Evolutionary conservation across 2,329 filamentous ascomycete species (phyloP).

Genomic region (Teratosphaeria viscida): DNA sequence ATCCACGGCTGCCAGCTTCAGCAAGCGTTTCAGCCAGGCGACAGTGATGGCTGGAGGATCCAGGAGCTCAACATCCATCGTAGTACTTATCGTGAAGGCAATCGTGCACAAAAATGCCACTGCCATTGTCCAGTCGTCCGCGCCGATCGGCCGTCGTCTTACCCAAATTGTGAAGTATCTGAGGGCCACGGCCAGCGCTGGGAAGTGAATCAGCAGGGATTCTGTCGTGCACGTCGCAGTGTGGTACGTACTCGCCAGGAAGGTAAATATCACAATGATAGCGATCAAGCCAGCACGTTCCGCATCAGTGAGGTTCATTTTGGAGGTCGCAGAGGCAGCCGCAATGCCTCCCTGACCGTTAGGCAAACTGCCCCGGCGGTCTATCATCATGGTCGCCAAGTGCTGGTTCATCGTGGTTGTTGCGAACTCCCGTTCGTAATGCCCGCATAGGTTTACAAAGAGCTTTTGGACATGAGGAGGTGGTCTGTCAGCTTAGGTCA

Average conservation of each 20-base stretch:
- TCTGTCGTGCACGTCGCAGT: too few relatives aligned
- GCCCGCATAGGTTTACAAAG: background rate
- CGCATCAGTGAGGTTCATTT: background rate
- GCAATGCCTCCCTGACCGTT: background rate
- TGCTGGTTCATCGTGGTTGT: background rate
- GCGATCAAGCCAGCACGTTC: background rate
- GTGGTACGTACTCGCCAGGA: background rate
- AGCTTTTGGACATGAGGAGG: too few relatives aligned
- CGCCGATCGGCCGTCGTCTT: background rate
- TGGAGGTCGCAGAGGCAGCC: background rate
- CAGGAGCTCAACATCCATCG: background rate
- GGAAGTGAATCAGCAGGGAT: too few relatives aligned
- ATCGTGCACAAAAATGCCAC: background rate
- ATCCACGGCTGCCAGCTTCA: background rate
- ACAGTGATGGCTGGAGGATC: background rate
- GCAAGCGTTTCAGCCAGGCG: background rate
- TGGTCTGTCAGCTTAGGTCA: too few relatives aligned
- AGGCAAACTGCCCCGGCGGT: background rate
- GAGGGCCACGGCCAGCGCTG: background rate
- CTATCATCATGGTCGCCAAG: background rate
- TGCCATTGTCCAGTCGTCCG: background rate
- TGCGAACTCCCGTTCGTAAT: background rate
- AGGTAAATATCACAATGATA: background rate
- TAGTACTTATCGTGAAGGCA: background rate
- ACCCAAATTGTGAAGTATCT: background rate